A percentile compares a stretch with the other conserved stretches of the same genome.
These are phyloP conservation scores for Didymella glomerata DNA, from an alignment of 2,329 filamentous ascomycete genomes.

Conservation along the genomic window DNA sequence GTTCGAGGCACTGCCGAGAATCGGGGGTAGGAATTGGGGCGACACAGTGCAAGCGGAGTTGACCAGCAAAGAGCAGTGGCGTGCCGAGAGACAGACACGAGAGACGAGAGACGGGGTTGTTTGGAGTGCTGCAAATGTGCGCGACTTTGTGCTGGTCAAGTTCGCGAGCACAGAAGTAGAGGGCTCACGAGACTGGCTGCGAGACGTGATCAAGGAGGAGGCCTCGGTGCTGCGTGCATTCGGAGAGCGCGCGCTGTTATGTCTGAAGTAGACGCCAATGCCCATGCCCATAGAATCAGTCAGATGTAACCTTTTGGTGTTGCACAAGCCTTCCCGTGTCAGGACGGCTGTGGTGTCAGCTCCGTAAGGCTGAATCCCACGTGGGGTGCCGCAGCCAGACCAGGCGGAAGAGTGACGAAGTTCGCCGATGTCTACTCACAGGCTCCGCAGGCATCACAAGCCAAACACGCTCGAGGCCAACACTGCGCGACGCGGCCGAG, in stretches of 20 bases:
- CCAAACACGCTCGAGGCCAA: constrained; percentile 3
- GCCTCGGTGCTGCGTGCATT: constrained; percentile 75
- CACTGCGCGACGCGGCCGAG: constrained; percentile 7
- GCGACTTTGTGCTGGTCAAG: constrained; percentile 86
- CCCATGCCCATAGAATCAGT: neutral
- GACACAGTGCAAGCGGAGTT: constrained; percentile 50
- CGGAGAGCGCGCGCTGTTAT: constrained; percentile 82
- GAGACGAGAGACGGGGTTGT: constrained; percentile 59
- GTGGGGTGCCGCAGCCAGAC: constrained; percentile 11
- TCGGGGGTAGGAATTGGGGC: constrained; percentile 82
- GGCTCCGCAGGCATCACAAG: constrained; percentile 8
- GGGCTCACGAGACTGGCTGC: constrained; percentile 80
- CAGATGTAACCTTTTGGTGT: neutral
- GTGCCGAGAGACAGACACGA: constrained; percentile 62
- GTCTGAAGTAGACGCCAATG: constrained; percentile 52
- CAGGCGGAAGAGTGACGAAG: constrained; percentile 23
- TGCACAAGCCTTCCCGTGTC: neutral
- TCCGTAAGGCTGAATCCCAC: constrained; percentile 10
- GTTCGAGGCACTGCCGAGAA: constrained; percentile 78
- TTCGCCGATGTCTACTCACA: constrained; percentile 5
- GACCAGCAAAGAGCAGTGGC: constrained; percentile 57
- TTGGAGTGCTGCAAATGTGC: constrained; percentile 51
- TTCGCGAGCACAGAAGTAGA: constrained; percentile 86
- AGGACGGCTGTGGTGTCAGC: constrained; percentile 10
- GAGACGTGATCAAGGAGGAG: constrained; percentile 75